Base-by-base conservation (phyloP, 163 green algal species). In the Dunaliella salina region DNA sequence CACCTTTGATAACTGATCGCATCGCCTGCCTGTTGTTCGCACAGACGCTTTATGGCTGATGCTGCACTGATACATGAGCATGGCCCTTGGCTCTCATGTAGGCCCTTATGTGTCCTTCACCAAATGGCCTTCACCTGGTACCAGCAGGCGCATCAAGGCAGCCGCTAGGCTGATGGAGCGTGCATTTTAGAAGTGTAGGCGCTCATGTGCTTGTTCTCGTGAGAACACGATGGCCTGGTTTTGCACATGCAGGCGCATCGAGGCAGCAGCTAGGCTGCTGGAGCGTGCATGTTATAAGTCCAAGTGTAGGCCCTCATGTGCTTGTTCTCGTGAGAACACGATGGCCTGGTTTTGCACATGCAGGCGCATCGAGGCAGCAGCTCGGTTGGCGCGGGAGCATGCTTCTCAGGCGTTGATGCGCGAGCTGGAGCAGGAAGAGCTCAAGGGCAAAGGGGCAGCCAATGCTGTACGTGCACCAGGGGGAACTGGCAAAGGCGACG, bases 351-450 rank as follows among this genome's bases (percentile, higher is more conserved):
- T 50, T 40, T 40, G 46, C 35, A 30, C 34, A 34, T 88, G 89
- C 69, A 71, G 71, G 25, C 81, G 84, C 25, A 89, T 96, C 22
- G 93, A 96, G 87, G 82, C 85, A 18, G 87, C 87, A 30, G 93
- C 94, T 0, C 84, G 87, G 0, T 81, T 79, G 24, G 93, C 91
- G 0, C 91, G 90, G 30, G 93, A 96, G 87, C 83, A 86, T 24
- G 92, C 93, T 34, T 93, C 88, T 25, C 85, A 93, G 50, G 86
- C 90, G 69, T 89, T 96, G 84, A 88, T 96, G 82, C 87, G 87
- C 25, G 93, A 96, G 88, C 92, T 96, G 33, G 93, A 95, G 80
- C 81, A 84, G 81, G 92, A 94, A 83, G 88, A 94, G 86, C 75
- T 46, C 78, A 80, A 32, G 11, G 46, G 30, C 84, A 30, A 91